Evolutionary conservation across 2,329 filamentous ascomycete genomes (phyloP), one percentile per base, ranked within the genome.

Genomic region (Cryphonectria japonica): DNA sequence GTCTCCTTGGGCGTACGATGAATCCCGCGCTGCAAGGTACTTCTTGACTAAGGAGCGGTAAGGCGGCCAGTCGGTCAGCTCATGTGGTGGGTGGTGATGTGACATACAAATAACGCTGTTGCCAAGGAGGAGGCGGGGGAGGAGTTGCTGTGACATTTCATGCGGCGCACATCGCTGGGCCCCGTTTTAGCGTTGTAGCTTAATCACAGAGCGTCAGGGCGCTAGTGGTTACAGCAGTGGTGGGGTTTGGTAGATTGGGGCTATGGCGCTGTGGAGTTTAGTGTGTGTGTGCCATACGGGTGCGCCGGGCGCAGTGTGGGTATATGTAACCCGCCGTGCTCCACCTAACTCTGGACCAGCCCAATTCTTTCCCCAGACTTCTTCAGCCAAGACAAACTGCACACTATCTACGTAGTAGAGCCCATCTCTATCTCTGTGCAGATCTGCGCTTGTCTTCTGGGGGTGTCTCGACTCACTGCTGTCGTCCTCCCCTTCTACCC

Each of bases 281-380:
- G 16, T 46, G 19, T 50, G 22, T 39, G 37, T 2, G 46, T 50
- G 46, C 46, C 46, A 50, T 50, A 50, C 19, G 46, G 19, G 46
- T 50, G 46, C 5, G 46, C 46, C 46, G 19, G 46, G 46, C 11
- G 46, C 46, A 50, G 22, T 50, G 46, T 50, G 46, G 46, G 46
- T 50, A 50, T 50, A 50, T 50, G 46, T 50, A 50, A 50, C 46
- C 46, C 46, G 46, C n/a, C 8, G 7, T n/a, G 46, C 19, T 50
- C 46, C 46, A 50, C 46, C 46, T 8, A 50, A 50, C 19, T 50
- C 46, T 50, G 46, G 46, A 16, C 46, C 46, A 50, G 46, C 46
- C 46, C 46, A 50, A 50, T 50, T 50, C 46, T n/a, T 50, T 50
- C 46, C 46, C 46, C 46, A 50, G 46, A 50, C 46, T 50, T n/a